Evolutionary conservation across 305 asterid genomes (phyloP), one percentile per base, ranked within the genome.

Genomic region (Rubia tinctorum): DNA sequence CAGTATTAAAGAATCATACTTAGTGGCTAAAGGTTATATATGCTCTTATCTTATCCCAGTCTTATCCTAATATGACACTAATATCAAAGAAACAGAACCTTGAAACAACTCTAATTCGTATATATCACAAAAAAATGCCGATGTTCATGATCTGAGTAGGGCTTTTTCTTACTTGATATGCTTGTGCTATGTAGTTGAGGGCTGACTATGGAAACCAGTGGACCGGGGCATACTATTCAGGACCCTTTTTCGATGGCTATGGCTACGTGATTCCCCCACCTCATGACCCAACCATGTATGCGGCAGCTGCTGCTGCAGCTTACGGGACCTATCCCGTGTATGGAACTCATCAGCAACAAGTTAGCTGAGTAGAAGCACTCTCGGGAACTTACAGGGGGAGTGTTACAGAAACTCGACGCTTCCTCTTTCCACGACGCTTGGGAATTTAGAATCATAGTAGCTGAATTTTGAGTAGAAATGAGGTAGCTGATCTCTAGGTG

Each of bases 311-410:
- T 34, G 80, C 86, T 43, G 83, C 91, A 15, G 92, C 91, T 37
- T 93, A 91, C 39, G 96, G 96, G 43, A 83, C 89, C 25, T 90
- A 94, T 74, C 96, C 97, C 72, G 68, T 88, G 79, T 91, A 88
- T 17, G 96, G 96, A 27, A 83, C 89, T 66, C 97, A 82, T 82
- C 97, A 90, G 71, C 97, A 91, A 66, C 96, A 93, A 88, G 96
- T 93, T 43, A 91, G 86, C 91, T 90, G 88, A 90, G 47, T 66
- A 51, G 68, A 42, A 18, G 70, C 12, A 70, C 42, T 67, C 20
- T n/a, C 12, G 51, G 2, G 15, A 40, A 65, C 68, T 6, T 34
- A 30, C 56, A 22, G 51, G 67, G 72, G 39, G 71, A 4, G 39
- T 11, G 62, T 71, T 8, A 18, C 25, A 49, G 39, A 34, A 34